phyloP scores from a whole-genome alignment of 768 basidiomycete genomes.

The Tulasnella sp. region DNA sequence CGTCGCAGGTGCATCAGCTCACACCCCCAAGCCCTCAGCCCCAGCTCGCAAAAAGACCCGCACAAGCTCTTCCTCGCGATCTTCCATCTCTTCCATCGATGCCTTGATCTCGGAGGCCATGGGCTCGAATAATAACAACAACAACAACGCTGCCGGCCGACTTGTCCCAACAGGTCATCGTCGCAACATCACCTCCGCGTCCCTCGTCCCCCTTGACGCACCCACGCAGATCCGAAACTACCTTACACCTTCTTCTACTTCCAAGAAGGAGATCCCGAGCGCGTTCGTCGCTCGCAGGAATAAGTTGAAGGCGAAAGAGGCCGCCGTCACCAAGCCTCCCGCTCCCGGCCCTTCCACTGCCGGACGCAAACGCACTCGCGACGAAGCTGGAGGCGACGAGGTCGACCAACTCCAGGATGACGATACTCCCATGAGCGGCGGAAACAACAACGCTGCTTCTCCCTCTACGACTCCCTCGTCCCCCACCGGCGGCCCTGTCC shows the following conservation, averaged over 20 bases:
- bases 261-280: slow-evolving; percentile 68
- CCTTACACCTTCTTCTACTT: slow-evolving; percentile 60
- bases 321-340: background rate
- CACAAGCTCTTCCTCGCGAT: slow-evolving; percentile 9
- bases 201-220: slow-evolving; percentile 64
- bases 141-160: slow-evolving; percentile 25
- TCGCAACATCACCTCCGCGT: slow-evolving; percentile 56
- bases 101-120: background rate
- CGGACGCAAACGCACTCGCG: slow-evolving; percentile 47
- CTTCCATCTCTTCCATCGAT: slow-evolving; percentile 13
- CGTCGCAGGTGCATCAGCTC: background rate
- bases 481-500: slow-evolving; percentile 36
- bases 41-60: slow-evolving; percentile 18
- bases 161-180: slow-evolving; percentile 56
- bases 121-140: background rate
- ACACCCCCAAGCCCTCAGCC: background rate
- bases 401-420: slow-evolving; percentile 36
- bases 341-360: slow-evolving; percentile 14
- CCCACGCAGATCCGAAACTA: slow-evolving; percentile 78
- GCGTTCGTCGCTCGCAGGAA: slow-evolving; percentile 40
- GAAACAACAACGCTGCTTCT: background rate
- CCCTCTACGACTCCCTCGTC: background rate
- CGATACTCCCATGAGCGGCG: slow-evolving; percentile 21
- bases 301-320: slow-evolving; percentile 22
- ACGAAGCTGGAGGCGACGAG: slow-evolving; percentile 43